phyloP scores from a whole-genome alignment of 2,329 filamentous ascomycete species.

The Zymoseptoria brevis region DNA sequence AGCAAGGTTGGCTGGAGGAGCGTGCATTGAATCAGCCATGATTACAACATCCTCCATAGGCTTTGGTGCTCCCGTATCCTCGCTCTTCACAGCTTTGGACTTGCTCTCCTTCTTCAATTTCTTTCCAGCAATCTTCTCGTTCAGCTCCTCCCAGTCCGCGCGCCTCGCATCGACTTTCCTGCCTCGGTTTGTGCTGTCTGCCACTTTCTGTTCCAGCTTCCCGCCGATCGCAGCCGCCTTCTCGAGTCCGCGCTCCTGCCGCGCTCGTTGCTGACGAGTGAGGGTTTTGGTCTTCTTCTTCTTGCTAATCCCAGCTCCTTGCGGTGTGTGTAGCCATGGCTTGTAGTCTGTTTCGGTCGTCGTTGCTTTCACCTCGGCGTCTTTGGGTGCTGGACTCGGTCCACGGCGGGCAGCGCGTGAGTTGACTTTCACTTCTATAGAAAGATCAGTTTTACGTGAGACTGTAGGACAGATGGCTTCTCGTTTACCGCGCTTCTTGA shows the following conservation, averaged over 20 bases:
- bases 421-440: slow-evolving; percentile 54
- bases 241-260: slow-evolving; percentile 49
- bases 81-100: slow-evolving; percentile 6
- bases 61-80: slow-evolving; percentile 1
- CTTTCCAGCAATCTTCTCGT: slow-evolving; percentile 19
- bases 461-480: neutral
- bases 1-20: slow-evolving; percentile 1
- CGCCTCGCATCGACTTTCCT: slow-evolving; percentile 34
- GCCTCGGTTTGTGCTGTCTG: slow-evolving; percentile 43
- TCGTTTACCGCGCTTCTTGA: slow-evolving; percentile 37
- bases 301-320: slow-evolving; percentile 62
- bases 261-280: slow-evolving; percentile 45
- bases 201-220: slow-evolving; percentile 48
- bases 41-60: slow-evolving; percentile 9
- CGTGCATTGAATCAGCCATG: slow-evolving; percentile 7
- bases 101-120: slow-evolving; percentile 9
- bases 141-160: slow-evolving; percentile 29
- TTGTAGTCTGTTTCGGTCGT: slow-evolving; percentile 43
- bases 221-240: slow-evolving; percentile 48
- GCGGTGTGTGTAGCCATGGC: slow-evolving; percentile 61
- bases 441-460: slow-evolving; percentile 8
- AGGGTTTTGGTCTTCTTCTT: slow-evolving; percentile 52
- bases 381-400: slow-evolving; percentile 53
- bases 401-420: slow-evolving; percentile 69
- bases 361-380: slow-evolving; percentile 37